A percentile compares a stretch with the other conserved stretches of the same genome.
Evolutionary conservation across 345 rosid genomes (phyloP).

Genomic region (Hirschfeldia incana): DNA sequence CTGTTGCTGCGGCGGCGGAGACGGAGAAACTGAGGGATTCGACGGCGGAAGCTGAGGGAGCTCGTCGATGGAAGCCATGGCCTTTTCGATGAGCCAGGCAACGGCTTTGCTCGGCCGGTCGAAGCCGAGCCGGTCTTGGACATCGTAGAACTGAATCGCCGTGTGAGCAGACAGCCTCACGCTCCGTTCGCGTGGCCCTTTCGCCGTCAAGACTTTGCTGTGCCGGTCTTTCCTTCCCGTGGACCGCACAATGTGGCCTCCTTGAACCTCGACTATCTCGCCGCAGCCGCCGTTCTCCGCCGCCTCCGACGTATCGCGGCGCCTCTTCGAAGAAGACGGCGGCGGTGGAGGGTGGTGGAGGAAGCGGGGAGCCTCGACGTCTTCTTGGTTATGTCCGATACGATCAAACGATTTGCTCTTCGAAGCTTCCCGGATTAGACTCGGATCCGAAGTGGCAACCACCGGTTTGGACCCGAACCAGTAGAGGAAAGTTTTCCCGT

Average conservation of each 20-base stretch:
- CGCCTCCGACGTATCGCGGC: conserved; percentile 44
- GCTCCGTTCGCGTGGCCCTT: conserved; percentile 93
- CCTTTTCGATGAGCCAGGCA: conserved; percentile 96
- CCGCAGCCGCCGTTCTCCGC: conserved; percentile 46
- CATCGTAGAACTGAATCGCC: conserved; percentile 95
- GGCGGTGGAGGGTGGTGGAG: conserved; percentile 54
- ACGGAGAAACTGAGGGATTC: conserved; percentile 46
- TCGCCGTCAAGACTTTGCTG: conserved; percentile 93
- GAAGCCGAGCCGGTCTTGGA: conserved; percentile 91
- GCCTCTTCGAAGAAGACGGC: conserved; percentile 44
- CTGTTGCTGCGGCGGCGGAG: conserved; percentile 18
- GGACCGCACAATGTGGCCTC: conserved; percentile 97
- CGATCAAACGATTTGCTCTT: conserved; percentile 48
- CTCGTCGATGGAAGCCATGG: conserved; percentile 82
- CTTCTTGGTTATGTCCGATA: conserved; percentile 43
- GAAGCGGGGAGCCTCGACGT: conserved; percentile 46
- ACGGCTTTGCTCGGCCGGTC: conserved; percentile 98
- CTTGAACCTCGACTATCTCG: conserved; percentile 94
- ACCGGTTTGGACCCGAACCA: conserved; percentile 81
- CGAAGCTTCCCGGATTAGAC: conserved; percentile 58
- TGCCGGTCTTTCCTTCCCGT: conserved; percentile 92
- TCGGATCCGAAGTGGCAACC: conserved; percentile 62
- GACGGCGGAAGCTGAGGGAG: conserved; percentile 88
- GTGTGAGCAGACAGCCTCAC: conserved; percentile 92
- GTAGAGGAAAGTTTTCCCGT: conserved; percentile 65